Evolutionary conservation across 108 stramenopile species (phyloP).

Genomic region (Cylindrotheca fusiformis): DNA sequence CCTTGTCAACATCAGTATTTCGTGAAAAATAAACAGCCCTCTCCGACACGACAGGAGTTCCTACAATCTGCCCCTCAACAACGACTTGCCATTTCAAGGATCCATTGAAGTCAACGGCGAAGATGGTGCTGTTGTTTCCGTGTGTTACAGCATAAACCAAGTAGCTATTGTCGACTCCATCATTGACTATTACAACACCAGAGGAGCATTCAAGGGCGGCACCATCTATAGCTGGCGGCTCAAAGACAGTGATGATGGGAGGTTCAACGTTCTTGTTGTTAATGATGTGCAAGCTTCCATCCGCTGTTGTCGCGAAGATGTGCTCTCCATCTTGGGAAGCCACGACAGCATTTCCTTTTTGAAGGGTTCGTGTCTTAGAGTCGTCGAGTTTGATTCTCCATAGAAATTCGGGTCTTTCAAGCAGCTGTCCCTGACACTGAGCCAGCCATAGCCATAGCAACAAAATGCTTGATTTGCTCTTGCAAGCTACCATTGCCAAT

Average conservation of each 20-base stretch:
- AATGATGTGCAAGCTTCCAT: conserved; percentile 38
- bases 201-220: conserved; percentile 29
- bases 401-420: neutral
- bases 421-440: neutral
- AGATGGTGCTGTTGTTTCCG: conserved; percentile 17
- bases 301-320: conserved; percentile 34
- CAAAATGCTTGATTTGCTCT: too few relatives aligned
- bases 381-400: neutral
- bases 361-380: conserved; percentile 17
- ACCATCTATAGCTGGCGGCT: conserved; percentile 6
- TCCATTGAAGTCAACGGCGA: conserved; percentile 41
- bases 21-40: conserved; percentile 32
- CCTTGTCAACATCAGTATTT: conserved; percentile 15
- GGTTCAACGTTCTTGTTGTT: neutral
- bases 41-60: conserved; percentile 27
- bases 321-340: conserved; percentile 19
- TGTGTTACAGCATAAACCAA: conserved; percentile 34
- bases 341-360: conserved; percentile 39
- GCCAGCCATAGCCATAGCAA: neutral
- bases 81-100: conserved; percentile 25
- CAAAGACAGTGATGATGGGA: conserved; percentile 17
- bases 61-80: conserved; percentile 26
- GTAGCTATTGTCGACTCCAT: conserved; percentile 5
- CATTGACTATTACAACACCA: conserved; percentile 5
- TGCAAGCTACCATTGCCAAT: too few relatives aligned